Evolutionary conservation across 164 flowering plant species (phyloP), one percentile per base, ranked within the genome.

Genomic region (Magnolia kwangsiensis): DNA sequence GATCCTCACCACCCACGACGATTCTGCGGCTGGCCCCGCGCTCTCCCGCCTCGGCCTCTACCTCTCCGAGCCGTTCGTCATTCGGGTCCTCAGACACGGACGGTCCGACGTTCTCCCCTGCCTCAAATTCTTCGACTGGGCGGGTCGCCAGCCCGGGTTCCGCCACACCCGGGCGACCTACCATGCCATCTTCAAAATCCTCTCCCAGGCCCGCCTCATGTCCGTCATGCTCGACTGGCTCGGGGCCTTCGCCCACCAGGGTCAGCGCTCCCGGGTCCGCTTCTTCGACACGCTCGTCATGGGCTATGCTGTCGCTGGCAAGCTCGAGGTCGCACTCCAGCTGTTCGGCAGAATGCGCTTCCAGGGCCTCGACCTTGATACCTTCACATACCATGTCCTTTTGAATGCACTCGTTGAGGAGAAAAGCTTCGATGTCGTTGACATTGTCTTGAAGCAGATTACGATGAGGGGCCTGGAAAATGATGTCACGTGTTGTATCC

Each of bases 71-170:
- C 5, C 18, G 2, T 78, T 90, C 5, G 91, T 92, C 0, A 68
- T 93, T 49, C 82, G 82, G 61, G 92, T 89, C 0, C 73, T 75
- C 66, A 9, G 19, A 10, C 19, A 69, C 67, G 61, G 13, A 11
- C 71, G 67, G 51, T 58, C 78, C 7, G 92, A 89, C 14, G 86
- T 92, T 5, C 81, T 89, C 14, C 80, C 89, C 1, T 88, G 94
- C 78, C 80, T 95, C 78, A 88, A 83, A 74, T 93, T 95, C 82
- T 95, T 95, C 74, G 97, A 95, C 66, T 95, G 98, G 98, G 94
- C 89, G 2, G 98, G 97, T 2, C 82, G 91, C 51, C 97, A 93
- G 73, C 82, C 51, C 0, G 88, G 90, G 18, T 95, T 83, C 65
- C 29, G 70, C 72, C 98, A 93, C 79, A 89, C 96, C 8, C 86